phyloP scores from a whole-genome alignment of 148 eudicot genomes.

The Vaccinium darrowii region DNA sequence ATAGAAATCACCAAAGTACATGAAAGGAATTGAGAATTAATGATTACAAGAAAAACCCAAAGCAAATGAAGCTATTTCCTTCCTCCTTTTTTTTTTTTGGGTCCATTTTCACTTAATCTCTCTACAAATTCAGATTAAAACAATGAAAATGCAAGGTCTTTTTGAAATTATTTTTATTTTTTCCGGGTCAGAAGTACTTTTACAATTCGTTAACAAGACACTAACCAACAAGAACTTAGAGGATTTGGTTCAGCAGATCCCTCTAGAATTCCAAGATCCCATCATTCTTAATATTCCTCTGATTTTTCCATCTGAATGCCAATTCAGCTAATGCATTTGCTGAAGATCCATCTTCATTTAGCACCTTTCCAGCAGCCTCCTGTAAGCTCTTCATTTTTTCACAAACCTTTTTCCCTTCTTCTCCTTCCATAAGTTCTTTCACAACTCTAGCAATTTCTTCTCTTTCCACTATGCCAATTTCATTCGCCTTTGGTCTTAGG shows the following conservation, averaged over 20 bases:
- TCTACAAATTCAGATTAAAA: no score
- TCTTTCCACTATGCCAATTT: conserved; percentile 23
- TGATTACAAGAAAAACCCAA: no score
- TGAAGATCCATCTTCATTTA: conserved; percentile 29
- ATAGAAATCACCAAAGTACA: no score
- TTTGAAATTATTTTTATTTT: no score
- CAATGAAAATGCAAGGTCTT: no score
- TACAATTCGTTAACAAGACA: no score
- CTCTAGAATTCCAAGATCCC: neutral
- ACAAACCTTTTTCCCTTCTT: conserved; percentile 27
- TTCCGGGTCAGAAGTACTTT: no score
- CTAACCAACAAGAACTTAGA: no score
- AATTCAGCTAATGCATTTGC: conserved; percentile 24
- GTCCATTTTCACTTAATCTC: no score
- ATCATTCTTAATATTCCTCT: neutral
- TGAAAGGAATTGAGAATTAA: no score
- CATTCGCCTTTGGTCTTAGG: conserved; percentile 18
- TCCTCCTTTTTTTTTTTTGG: no score
- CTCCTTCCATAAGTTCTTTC: conserved; percentile 31
- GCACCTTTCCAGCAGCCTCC: conserved; percentile 23
- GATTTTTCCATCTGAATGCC: conserved; percentile 22
- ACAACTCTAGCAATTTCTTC: conserved; percentile 9
- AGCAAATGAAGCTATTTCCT: no score
- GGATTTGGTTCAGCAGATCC: neutral
- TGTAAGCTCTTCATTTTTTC: conserved; percentile 18